These are phyloP conservation scores for Schwanniomyces yamadae DNA, from an alignment of 805 yeast genomes.

Conservation along the genomic window DNA sequence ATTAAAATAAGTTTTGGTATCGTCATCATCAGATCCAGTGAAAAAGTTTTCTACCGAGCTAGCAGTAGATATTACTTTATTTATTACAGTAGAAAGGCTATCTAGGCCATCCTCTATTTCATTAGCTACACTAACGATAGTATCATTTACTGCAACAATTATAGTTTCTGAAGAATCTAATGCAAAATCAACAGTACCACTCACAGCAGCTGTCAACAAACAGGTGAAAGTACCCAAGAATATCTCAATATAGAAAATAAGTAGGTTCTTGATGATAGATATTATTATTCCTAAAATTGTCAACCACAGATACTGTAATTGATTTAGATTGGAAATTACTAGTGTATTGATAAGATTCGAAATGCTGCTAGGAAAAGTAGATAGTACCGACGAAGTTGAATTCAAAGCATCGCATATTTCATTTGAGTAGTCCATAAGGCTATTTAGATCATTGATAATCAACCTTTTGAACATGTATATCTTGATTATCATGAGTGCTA, in stretches of 20 bases:
- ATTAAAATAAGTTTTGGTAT: conserved; percentile 31
- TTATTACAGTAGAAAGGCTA: conserved; percentile 57
- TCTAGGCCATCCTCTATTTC: conserved; percentile 67
- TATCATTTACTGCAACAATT: conserved; percentile 57
- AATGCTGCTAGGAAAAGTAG: conserved; percentile 54
- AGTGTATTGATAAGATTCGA: conserved; percentile 55
- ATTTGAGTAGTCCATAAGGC: conserved; percentile 32
- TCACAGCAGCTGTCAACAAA: conserved; percentile 68
- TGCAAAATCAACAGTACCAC: conserved; percentile 71
- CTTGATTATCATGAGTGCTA: conserved; percentile 59
- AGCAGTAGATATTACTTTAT: conserved; percentile 52
- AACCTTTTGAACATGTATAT: conserved; percentile 55
- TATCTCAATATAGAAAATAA: conserved; percentile 66
- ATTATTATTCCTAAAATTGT: conserved; percentile 46
- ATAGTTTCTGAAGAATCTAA: conserved; percentile 68
- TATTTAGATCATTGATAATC: conserved; percentile 33
- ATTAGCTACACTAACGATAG: conserved; percentile 51
- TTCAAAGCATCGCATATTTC: conserved; percentile 51
- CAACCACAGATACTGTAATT: conserved; percentile 47
- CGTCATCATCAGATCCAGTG: conserved; percentile 28
- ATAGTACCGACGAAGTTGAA: conserved; percentile 23
- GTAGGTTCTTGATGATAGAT: conserved; percentile 56
- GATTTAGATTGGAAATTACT: conserved; percentile 46
- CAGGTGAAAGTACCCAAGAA: conserved; percentile 88
- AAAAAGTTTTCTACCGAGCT: conserved; percentile 57